Evolutionary conservation across 495 filamentous ascomycete genomes (phyloP).

Genomic region (Letharia columbiana): DNA sequence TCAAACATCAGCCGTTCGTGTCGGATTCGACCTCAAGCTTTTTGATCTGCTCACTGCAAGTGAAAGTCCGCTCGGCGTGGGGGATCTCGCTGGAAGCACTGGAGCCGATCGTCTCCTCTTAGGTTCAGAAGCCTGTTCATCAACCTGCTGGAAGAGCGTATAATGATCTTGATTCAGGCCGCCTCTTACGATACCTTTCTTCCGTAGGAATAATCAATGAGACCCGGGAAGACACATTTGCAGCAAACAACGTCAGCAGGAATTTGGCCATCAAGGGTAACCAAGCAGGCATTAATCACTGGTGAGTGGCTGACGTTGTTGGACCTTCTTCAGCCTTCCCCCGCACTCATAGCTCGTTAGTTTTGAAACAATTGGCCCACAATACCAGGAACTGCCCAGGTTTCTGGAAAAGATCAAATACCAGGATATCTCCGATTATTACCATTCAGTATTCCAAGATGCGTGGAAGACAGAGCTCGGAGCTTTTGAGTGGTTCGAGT

Average conservation of each 20-base stretch:
- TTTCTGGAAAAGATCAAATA: background rate
- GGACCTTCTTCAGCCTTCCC: too few relatives aligned
- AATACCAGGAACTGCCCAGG: background rate
- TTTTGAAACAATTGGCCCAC: background rate
- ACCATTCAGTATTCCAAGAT: background rate
- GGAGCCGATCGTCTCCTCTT: conserved; percentile 18
- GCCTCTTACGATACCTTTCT: conserved; percentile 40
- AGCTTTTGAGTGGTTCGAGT: conserved; percentile 23
- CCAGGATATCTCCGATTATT: background rate
- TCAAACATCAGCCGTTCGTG: conserved; percentile 18
- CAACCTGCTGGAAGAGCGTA: background rate
- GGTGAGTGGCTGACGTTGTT: conserved; percentile 18
- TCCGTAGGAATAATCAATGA: conserved; percentile 35
- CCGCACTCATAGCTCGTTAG: background rate
- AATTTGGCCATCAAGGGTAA: conserved; percentile 27
- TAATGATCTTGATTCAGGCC: conserved; percentile 24
- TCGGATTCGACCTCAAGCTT: conserved; percentile 33
- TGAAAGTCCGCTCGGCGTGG: too few relatives aligned
- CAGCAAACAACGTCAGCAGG: conserved; percentile 30
- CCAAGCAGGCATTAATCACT: conserved; percentile 31
- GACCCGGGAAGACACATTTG: conserved; percentile 29
- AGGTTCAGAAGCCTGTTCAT: too few relatives aligned
- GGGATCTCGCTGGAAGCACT: conserved; percentile 20
- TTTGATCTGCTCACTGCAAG: conserved; percentile 28
- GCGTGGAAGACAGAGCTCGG: background rate